Conservation (phyloP, 73 alveolate species). For the Effrenium voratum region DNA sequence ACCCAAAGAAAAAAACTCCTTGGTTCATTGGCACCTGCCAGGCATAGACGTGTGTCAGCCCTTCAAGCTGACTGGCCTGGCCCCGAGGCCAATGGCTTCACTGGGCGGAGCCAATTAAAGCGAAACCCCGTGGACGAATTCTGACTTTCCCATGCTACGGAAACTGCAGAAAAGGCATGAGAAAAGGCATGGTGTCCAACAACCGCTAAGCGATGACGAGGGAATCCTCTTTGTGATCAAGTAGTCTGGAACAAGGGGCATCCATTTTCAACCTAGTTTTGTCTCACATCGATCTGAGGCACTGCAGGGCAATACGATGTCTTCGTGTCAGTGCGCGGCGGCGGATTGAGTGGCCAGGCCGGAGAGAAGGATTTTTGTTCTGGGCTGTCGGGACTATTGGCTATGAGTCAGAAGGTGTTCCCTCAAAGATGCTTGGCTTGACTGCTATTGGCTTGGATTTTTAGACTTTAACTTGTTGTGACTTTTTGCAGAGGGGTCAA, state of each 20-base stretch:
- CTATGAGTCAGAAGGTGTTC: neutral
- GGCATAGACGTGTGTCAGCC: constrained; percentile 90
- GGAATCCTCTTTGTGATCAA: neutral
- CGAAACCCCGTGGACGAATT: neutral
- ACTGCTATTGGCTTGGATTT: neutral
- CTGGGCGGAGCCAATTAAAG: neutral
- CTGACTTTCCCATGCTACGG: neutral
- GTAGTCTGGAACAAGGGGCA: neutral
- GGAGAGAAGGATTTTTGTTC: neutral
- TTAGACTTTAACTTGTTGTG: neutral
- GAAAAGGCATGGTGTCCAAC: too few species aligned
- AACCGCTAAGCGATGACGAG: neutral
- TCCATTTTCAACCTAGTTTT: neutral
- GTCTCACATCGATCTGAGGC: neutral
- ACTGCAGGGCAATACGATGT: constrained; percentile 85
- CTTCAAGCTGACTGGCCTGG: constrained; percentile 62
- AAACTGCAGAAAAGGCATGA: neutral
- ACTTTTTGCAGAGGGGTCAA: too few species aligned
- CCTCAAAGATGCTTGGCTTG: too few species aligned
- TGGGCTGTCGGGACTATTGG: neutral
- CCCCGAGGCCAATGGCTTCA: neutral
- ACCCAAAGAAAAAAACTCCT: too few species aligned
- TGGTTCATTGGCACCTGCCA: too few species aligned
- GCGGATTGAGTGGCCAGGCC: constrained; percentile 90
- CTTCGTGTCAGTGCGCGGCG: constrained; percentile 61